These are phyloP conservation scores for Arthroderma sp. DNA, from an alignment of 2,329 filamentous ascomycete species.

Conservation along the genomic window DNA sequence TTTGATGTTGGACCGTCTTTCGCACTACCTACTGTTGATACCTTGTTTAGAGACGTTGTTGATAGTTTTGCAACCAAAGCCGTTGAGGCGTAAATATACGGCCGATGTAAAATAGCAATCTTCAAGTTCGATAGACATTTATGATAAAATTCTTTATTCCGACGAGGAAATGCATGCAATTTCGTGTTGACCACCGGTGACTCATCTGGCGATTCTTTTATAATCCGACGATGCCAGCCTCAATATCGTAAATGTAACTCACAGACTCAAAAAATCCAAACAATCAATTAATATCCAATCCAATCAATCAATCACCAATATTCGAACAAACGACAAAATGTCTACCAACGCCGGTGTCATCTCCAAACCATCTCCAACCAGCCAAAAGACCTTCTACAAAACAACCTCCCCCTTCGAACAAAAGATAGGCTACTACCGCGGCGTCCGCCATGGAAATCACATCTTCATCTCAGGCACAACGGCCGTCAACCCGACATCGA, in stretches of 20 bases:
- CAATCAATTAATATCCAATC: no score
- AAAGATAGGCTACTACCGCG: constrained; percentile 26
- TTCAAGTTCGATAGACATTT: no score
- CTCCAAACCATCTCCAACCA: constrained; percentile 5
- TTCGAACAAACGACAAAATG: not conserved
- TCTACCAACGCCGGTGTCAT: constrained; percentile 1
- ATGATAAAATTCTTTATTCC: no score
- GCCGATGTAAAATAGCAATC: not conserved
- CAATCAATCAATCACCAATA: no score
- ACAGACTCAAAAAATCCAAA: no score
- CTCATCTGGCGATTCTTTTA: no score
- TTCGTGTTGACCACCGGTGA: no score
- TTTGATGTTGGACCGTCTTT: constrained; percentile 28
- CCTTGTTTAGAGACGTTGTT: constrained; percentile 28
- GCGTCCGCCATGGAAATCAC: constrained; percentile 22
- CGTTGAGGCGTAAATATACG: constrained; percentile 2
- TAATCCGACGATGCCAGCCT: no score
- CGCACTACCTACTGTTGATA: constrained; percentile 24
- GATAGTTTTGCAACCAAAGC: constrained; percentile 16
- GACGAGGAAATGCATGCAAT: no score
- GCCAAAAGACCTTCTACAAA: constrained; percentile 15
- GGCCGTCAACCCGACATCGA: constrained; percentile 21
- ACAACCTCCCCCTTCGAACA: constrained; percentile 26
- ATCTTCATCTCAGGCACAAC: constrained; percentile 30
- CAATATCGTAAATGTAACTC: no score